Base-by-base conservation (phyloP, 306 rosid genomes). In the Hippophae rhamnoides region DNA sequence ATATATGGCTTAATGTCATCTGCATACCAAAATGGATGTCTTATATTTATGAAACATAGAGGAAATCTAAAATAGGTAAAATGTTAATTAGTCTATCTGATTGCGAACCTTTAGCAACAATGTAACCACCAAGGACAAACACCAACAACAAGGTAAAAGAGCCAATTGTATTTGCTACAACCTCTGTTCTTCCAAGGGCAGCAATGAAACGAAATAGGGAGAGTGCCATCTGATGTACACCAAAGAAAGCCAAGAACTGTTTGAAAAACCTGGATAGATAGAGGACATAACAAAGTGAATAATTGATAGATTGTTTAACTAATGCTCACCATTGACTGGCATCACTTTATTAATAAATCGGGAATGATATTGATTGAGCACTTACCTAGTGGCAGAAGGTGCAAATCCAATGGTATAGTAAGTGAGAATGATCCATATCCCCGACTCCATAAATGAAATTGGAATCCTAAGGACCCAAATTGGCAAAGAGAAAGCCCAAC, bases 381-480 rank as follows among this genome's bases (percentile, higher is more conserved):
- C 38, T 60, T 69, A 84, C 95, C 89, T 81, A 64, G 74, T 75
- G 2, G 73, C 68, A 71, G 72, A 85, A 12, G 95, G 95, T 26
- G 87, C 84, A 18, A 68, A 74, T 43, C 95, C 95, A 26, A 79
- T 75, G 10, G 80, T 10, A 70, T 87, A 84, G 65, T 87, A 87
- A 27, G 81, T 66, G 5, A 76, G 7, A 12, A 57, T 48, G 8
- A 68, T 66, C 77, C 77, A 76, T 43, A 68, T 52, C 12, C 57
- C 69, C 6, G 68, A 65, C 52, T 76, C 81, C 25, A 76, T 7
- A 41, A 76, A 25, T 41, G 81, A 46, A 46, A 71, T 76, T n/a
- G 81, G 81, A 25, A 76, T 72, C 51, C 63, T 64, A 62, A 73
- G 58, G 18, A 76, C 13, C 67, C 62, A 71, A 46, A 66, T 61